Base-by-base conservation (phyloP, 106 monocot species). In the Phalaenopsis aphrodite region DNA sequence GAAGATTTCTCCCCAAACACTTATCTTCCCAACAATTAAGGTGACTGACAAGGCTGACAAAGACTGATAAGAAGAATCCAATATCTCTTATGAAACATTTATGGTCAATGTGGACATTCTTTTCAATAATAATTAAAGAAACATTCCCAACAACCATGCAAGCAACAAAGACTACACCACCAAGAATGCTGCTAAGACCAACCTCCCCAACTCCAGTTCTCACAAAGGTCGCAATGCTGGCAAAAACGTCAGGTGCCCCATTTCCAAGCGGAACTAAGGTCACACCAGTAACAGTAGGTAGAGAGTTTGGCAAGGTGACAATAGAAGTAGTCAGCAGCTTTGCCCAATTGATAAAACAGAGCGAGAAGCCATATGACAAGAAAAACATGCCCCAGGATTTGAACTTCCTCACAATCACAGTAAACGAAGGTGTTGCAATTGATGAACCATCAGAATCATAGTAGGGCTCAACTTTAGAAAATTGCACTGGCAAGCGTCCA, bases 291-390 rank as follows among this genome's bases (percentile, higher is more conserved):
- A 94, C 89, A 5, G 98, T 99, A 2, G 98, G 94, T 0, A 94
- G 98, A 91, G 1, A 99, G 87, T 85, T 95, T 93, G 73, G 90
- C 92, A 37, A 99, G 72, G 73, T 88, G 91, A 75, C 88, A 91
- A 75, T 94, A 94, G 84, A 98, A 98, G 87, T 88, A 98, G 76
- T 94, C 94, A 4, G 97, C 97, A 10, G 97, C 97, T 1, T 99
- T 99, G 15, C 98, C 98, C 75, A 95, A 55, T 74, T 91, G 83
- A 58, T 93, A 95, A 85, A 95, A 95, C 23, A 95, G 80, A 18
- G 87, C 87, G 11, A 83, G 82, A 5, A 95, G 81, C 89, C 95
- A 93, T 30, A 93, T 6, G 12, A 41, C 73, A 11, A 95, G 84
- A 41, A 88, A 76, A 9, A 84, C 76, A 56, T 89, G 93, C 19